A percentile compares a stretch with the other conserved stretches of the same genome.
These are phyloP conservation scores for Mycosphaerella arachidis DNA, from an alignment of 2,329 filamentous ascomycete genomes.

Conservation along the genomic window DNA sequence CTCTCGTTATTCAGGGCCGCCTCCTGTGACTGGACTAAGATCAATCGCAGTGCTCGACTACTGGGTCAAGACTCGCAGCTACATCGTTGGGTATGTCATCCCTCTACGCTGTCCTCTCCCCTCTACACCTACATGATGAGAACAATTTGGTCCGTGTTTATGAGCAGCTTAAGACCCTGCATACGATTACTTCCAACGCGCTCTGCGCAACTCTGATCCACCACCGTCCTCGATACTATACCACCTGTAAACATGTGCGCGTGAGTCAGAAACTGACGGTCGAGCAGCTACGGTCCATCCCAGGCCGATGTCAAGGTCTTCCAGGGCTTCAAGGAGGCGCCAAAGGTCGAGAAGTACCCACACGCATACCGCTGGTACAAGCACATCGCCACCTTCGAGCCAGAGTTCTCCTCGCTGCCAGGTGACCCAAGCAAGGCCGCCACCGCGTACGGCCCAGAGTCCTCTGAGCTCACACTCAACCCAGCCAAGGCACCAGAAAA, in stretches of 20 bases:
- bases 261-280: conserved; percentile 7
- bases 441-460: conserved; percentile 88
- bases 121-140: conserved; percentile 61
- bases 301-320: conserved; percentile 95
- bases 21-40: conserved; percentile 12
- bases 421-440: conserved; percentile 87
- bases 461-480: conserved; percentile 71
- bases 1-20: conserved; percentile 2
- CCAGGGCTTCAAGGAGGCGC: conserved; percentile 76
- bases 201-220: conserved; percentile 70
- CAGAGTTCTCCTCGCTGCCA: conserved; percentile 84
- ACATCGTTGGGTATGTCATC: conserved; percentile 72
- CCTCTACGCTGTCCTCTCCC: conserved; percentile 22
- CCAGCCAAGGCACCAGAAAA: conserved; percentile 74
- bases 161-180: conserved; percentile 90
- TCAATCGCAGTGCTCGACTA: conserved; percentile 58
- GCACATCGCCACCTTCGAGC: conserved; percentile 90
- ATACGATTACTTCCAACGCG: conserved; percentile 72
- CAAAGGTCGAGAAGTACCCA: conserved; percentile 82
- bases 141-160: conserved; percentile 92
- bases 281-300: conserved; percentile 60
- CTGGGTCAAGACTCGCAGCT: conserved; percentile 71
- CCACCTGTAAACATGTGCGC: background rate
- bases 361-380: conserved; percentile 98
- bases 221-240: conserved; percentile 5